Evolutionary conservation across 2,329 filamentous ascomycete species (phyloP).

Genomic region (Cytospora piceae): DNA sequence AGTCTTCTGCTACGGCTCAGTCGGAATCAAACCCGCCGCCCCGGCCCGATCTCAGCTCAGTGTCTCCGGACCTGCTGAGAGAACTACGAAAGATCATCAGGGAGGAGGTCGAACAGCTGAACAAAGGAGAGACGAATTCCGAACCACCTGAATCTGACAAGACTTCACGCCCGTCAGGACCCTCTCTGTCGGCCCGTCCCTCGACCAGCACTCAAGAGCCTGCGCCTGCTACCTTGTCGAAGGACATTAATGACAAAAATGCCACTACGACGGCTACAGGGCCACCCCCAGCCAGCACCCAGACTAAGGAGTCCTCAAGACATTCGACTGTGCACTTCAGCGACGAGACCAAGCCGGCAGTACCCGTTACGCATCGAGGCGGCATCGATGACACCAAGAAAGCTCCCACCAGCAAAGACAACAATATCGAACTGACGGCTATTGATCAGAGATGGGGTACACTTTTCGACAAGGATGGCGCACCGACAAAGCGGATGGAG

Average conservation of each 20-base stretch:
- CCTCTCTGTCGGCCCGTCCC: conserved; percentile 14
- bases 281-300: conserved; percentile 1
- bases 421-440: conserved; percentile 53
- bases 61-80: conserved; percentile 31
- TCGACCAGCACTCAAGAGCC: conserved; percentile 4
- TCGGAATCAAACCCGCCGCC: conserved; percentile 1
- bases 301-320: conserved; percentile 12
- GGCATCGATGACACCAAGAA: conserved; percentile 8
- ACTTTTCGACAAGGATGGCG: conserved; percentile 70
- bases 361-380: conserved; percentile 6
- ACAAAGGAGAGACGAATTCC: conserved; percentile 13
- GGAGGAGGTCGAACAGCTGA: conserved; percentile 31
- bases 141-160: conserved; percentile 14
- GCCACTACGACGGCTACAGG: conserved; percentile 10
- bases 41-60: conserved; percentile 11
- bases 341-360: conserved; percentile 26
- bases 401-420: conserved; percentile 5
- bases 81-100: conserved; percentile 35
- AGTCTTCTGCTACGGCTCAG: conserved; percentile 7
- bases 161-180: conserved; percentile 7
- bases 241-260: conserved; percentile 19
- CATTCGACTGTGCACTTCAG: conserved; percentile 28
- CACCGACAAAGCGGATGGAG: conserved; percentile 68
- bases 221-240: conserved; percentile 6
- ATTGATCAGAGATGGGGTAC: conserved; percentile 77